Percentiles rank a stretch among this genome's conserved stretches.
These are phyloP conservation scores for Candida patagonica DNA, from an alignment of 805 yeast genomes.

Conservation along the genomic window DNA sequence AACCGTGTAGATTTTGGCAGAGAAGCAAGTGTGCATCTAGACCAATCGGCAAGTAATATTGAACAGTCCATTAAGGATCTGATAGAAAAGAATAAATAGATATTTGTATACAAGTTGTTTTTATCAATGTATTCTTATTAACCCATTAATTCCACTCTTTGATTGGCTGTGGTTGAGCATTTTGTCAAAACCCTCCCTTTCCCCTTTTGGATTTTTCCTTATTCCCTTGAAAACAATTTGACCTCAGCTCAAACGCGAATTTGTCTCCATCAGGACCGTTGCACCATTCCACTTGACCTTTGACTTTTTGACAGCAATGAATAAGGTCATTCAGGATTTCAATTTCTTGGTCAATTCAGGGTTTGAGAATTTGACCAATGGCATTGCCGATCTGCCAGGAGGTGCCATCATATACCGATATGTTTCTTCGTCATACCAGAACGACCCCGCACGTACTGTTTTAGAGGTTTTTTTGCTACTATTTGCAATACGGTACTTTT, in stretches of 20 bases:
- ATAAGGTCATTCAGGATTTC: constrained; percentile 16
- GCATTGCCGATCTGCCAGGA: constrained; percentile 28
- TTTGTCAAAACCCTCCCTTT: too few relatives aligned
- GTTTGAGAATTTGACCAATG: constrained; percentile 6
- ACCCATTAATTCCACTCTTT: too few relatives aligned
- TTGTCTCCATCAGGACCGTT: too few relatives aligned
- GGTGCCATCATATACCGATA: constrained; percentile 42
- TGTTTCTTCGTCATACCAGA: constrained; percentile 75
- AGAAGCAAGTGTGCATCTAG: constrained; percentile 36
- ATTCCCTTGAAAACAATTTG: too few relatives aligned
- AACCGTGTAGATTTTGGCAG: constrained; percentile 24
- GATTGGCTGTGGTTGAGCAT: too few relatives aligned
- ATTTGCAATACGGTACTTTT: constrained; percentile 79
- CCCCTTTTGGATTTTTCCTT: too few relatives aligned
- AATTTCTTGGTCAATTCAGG: constrained; percentile 14
- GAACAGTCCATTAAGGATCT: constrained; percentile 34
- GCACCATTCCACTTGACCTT: neutral
- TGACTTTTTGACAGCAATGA: constrained; percentile 9
- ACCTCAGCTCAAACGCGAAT: too few relatives aligned
- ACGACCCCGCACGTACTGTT: constrained; percentile 86
- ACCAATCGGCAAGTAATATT: constrained; percentile 28
- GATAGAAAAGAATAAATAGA: constrained; percentile 20
- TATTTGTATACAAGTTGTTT: neutral
- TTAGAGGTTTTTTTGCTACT: constrained; percentile 68
- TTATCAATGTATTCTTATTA: too few relatives aligned